Evolutionary conservation across 768 basidiomycete genomes (phyloP).

Genomic region (Sporobolomyces phaffii): DNA sequence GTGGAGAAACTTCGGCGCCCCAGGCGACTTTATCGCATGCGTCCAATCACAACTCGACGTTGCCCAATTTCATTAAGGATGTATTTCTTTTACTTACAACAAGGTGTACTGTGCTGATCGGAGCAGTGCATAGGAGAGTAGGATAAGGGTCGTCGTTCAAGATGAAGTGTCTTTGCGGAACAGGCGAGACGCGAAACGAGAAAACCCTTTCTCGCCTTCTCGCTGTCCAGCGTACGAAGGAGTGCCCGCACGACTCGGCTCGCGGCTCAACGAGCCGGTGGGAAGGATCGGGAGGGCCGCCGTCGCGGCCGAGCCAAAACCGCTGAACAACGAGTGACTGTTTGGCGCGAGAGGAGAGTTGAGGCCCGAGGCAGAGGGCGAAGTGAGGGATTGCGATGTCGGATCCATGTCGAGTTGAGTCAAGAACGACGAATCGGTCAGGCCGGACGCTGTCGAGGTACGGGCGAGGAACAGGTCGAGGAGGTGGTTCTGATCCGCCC

Average conservation of each 20-base stretch:
- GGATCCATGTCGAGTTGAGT: constrained; percentile 96
- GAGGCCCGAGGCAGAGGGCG: constrained; percentile 34
- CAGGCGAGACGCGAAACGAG: constrained; percentile 25
- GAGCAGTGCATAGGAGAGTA: neutral
- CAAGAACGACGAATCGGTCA: constrained; percentile 85
- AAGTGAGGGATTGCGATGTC: constrained; percentile 16
- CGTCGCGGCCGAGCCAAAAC: constrained; percentile 6
- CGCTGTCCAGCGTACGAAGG: neutral
- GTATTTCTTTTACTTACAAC: neutral
- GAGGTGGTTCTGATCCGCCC: constrained; percentile 76
- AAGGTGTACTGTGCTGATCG: no score
- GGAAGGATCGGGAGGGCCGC: constrained; percentile 9
- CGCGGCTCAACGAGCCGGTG: neutral
- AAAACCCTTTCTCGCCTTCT: constrained; percentile 20
- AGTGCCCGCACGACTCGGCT: constrained; percentile 16
- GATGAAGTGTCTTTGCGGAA: constrained; percentile 22
- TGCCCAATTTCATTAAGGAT: neutral
- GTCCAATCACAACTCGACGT: no score
- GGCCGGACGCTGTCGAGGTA: constrained; percentile 83
- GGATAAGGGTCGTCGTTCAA: no score
- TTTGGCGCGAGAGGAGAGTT: constrained; percentile 38
- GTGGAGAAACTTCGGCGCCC: neutral
- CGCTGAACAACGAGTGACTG: constrained; percentile 11
- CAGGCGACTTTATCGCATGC: neutral
- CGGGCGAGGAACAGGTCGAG: constrained; percentile 85